Percentiles rank a stretch among this genome's conserved stretches.
Evolutionary conservation across 257 asterid genomes (phyloP).

Genomic region (Schizonepeta tenuifolia): DNA sequence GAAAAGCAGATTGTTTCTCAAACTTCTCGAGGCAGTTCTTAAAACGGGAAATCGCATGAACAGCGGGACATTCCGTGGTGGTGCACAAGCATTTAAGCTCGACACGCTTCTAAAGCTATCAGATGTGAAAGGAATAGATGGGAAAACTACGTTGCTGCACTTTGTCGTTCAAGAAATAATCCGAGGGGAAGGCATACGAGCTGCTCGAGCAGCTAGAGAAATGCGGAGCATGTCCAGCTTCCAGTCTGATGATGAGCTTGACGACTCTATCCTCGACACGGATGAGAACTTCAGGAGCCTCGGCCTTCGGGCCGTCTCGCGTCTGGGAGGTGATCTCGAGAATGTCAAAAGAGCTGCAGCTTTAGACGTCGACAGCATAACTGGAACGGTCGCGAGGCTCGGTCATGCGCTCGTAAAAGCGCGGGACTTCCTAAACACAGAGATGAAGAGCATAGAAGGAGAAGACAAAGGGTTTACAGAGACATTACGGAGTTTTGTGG

Average conservation of each 20-base stretch:
- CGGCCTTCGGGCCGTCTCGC: constrained; percentile 65
- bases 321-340: constrained; percentile 56
- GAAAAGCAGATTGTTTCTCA: constrained; percentile 65
- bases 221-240: constrained; percentile 62
- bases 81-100: constrained; percentile 72
- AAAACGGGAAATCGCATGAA: constrained; percentile 84
- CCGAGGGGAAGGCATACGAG: constrained; percentile 68
- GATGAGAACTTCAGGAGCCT: constrained; percentile 55
- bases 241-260: constrained; percentile 46
- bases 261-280: constrained; percentile 37
- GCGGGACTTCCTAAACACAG: constrained; percentile 40
- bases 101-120: constrained; percentile 69
- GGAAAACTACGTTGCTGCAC: constrained; percentile 74
- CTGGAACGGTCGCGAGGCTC: constrained; percentile 53
- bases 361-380: constrained; percentile 54
- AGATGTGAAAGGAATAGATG: constrained; percentile 69
- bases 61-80: constrained; percentile 74
- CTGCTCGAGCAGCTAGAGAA: constrained; percentile 52
- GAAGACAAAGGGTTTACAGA: constrained; percentile 52
- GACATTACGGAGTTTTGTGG: constrained; percentile 47
- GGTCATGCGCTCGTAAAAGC: constrained; percentile 45
- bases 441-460: constrained; percentile 34
- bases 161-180: constrained; percentile 80
- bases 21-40: constrained; percentile 81
- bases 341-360: constrained; percentile 64